Percentiles rank a stretch among this genome's conserved stretches.
Conservation (phyloP, 2,329 filamentous ascomycete genomes). For the Colletotrichum eremochloae region DNA sequence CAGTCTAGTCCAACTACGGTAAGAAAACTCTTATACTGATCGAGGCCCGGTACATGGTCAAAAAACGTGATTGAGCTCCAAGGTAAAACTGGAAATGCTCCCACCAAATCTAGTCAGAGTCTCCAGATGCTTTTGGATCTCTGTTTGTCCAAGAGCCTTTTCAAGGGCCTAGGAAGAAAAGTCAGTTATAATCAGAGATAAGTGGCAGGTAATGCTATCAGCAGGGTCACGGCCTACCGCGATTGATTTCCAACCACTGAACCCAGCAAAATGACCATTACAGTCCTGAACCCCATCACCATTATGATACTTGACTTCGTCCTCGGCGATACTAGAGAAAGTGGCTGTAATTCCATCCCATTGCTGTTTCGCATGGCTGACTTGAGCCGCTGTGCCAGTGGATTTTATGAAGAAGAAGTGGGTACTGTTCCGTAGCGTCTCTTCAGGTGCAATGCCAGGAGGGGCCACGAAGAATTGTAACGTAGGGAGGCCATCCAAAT, state of each 20-base stretch:
- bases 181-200: background rate
- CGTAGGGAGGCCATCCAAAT: background rate
- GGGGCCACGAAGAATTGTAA: slow-evolving; percentile 22
- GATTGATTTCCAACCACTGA: slow-evolving; percentile 28
- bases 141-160: background rate
- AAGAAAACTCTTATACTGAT: no score
- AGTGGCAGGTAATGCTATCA: no score
- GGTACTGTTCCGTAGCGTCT: slow-evolving; percentile 10
- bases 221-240: background rate
- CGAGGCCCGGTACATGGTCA: background rate
- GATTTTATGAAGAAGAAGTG: slow-evolving; percentile 32
- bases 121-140: slow-evolving; percentile 1
- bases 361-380: background rate
- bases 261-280: slow-evolving; percentile 14
- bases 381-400: background rate
- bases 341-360: slow-evolving; percentile 10
- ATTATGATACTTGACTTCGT: slow-evolving; percentile 2
- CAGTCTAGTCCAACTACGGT: no score
- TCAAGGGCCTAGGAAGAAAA: slow-evolving; percentile 1
- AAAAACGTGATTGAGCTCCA: slow-evolving; percentile 19
- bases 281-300: slow-evolving; percentile 9
- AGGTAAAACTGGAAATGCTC: slow-evolving; percentile 6
- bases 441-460: background rate
- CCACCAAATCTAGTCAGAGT: background rate
- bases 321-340: background rate